Evolutionary conservation across 345 rosid genomes (phyloP).

Genomic region (Balakata baccata): DNA sequence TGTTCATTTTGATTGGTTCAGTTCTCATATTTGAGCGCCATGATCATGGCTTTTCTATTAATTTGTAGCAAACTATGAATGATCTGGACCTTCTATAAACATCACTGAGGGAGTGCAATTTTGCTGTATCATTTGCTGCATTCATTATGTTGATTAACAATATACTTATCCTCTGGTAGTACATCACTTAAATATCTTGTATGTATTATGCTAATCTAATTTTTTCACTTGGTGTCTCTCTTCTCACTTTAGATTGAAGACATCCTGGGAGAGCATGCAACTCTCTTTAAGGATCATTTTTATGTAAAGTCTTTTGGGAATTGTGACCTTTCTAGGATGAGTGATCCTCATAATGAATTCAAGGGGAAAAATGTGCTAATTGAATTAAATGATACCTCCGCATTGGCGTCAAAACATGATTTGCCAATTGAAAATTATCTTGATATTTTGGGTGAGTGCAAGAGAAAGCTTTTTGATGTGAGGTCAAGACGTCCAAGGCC

Average conservation of each 20-base stretch:
- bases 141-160: neutral
- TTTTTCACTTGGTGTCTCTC: constrained; percentile 6
- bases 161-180: neutral
- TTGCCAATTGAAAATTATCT: constrained; percentile 60
- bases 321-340: constrained; percentile 79
- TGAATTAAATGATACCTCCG: constrained; percentile 60
- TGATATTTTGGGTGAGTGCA: constrained; percentile 68
- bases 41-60: neutral
- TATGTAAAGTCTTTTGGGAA: constrained; percentile 75
- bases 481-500: constrained; percentile 74
- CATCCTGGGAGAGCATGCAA: constrained; percentile 66
- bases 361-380: constrained; percentile 76
- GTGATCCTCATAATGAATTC: constrained; percentile 87
- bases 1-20: neutral
- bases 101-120: neutral
- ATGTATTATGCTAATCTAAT: constrained; percentile 5
- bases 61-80: neutral
- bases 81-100: neutral
- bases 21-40: neutral
- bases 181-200: neutral
- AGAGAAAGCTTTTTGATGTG: constrained; percentile 65
- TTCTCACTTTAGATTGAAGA: constrained; percentile 57
- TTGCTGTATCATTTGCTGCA: neutral
- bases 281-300: constrained; percentile 72
- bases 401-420: constrained; percentile 58